phyloP scores from a whole-genome alignment of 2,329 filamentous ascomycete species.

The Alternaria brassicae region DNA sequence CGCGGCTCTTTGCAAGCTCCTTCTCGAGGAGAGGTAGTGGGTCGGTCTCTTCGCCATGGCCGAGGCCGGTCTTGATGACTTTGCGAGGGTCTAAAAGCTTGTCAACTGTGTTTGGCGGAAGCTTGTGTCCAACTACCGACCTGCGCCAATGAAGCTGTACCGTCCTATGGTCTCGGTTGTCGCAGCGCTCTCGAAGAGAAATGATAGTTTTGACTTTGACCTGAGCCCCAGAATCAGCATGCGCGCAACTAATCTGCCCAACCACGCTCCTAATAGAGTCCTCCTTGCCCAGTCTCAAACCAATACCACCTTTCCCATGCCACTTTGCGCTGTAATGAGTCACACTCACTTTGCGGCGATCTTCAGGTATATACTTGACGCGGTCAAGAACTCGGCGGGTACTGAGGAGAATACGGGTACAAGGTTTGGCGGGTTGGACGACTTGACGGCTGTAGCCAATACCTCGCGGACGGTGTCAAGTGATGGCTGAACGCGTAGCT shows the following conservation, averaged over 20 bases:
- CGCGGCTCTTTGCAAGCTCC: conserved; percentile 78
- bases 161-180: conserved; percentile 89
- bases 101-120: conserved; percentile 7
- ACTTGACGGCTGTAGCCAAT: conserved; percentile 59
- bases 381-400: conserved; percentile 90
- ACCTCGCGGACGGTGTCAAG: conserved; percentile 66
- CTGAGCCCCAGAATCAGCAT: conserved; percentile 40
- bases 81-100: conserved; percentile 66
- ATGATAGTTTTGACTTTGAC: conserved; percentile 77
- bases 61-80: conserved; percentile 84
- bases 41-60: conserved; percentile 83
- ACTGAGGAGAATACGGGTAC: conserved; percentile 85
- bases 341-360: conserved; percentile 73
- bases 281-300: neutral
- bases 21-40: conserved; percentile 82
- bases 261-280: neutral
- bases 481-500: conserved; percentile 64
- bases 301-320: neutral
- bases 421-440: conserved; percentile 72
- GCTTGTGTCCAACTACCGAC: conserved; percentile 51
- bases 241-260: neutral
- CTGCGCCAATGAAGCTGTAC: conserved; percentile 93
- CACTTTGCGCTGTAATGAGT: conserved; percentile 30
- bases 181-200: conserved; percentile 94
- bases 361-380: conserved; percentile 94